Base-by-base conservation (phyloP, 768 basidiomycete species). In the Macrolepiota fuliginosa region DNA sequence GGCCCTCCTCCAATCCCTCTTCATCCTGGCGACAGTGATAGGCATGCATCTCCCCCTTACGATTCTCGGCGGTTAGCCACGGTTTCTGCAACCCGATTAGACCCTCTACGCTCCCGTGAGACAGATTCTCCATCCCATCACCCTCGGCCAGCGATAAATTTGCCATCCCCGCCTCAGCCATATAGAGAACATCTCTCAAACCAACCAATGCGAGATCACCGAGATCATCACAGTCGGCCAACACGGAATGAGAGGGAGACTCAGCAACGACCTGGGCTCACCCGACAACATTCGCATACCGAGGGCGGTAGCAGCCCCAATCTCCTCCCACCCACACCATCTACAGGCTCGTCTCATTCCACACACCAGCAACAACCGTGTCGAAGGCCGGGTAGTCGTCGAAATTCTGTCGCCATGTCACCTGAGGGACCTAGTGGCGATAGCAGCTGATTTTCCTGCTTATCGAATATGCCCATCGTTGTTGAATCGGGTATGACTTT, bases 61-160 rank as follows among this genome's bases (percentile, higher is more conserved):
- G 83, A 86, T 56, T 68, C 80, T 17, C 71, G 83, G 50, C 77
- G 83, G 15, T 72, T 54, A 32, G 53, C 80, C 27, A 84, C 85
- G 0, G 70, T 82, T 42, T 80, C 83, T 22, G 78, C 81, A 12
- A 74, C 73, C 39, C 79, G 85, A 42, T 68, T 83, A 56, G 86
- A 87, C 39, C 76, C 81, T 35, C 70, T 69, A 25, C 74, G 75
- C 22, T 54, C 70, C 32, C 74, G 72, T 56, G 64, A 67, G 3
- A 64, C 67, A 35, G 69, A 73, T 17, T 53, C 70, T 6, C 70
- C 75, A n/a, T 69, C 69, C 35, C 62, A 68, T 10, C 64, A 42
- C 36, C 70, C n/a, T 56, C 54, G 53, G 13, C 46, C 61, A 27
- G 42, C 70, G 53, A 63, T 62, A 22, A 68, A 61, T 13, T 56